A percentile compares a stretch with the other conserved stretches of the same genome.
Conservation (phyloP, 1,284 basidiomycete species). For the Stygiomarasmius scandens region DNA sequence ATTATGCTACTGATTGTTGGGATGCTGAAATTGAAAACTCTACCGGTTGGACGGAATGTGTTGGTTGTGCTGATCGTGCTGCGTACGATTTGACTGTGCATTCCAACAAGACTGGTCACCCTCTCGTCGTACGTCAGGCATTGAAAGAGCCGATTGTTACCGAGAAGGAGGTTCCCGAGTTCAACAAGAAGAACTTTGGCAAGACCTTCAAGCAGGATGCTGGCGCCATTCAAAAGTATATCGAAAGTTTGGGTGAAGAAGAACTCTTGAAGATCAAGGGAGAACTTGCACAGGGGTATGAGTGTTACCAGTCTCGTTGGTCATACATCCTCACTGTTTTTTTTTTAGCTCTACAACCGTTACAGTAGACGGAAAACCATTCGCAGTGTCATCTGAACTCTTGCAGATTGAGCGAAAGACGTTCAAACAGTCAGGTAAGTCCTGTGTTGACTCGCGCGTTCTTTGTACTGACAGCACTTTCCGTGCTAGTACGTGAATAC, state of each 20-base stretch:
- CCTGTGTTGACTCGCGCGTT: slow-evolving; percentile 12
- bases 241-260: slow-evolving; percentile 73
- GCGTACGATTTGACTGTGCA: slow-evolving; percentile 88
- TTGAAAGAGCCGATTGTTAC: slow-evolving; percentile 75
- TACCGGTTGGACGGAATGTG: slow-evolving; percentile 98
- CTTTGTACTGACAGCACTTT: slow-evolving; percentile 9
- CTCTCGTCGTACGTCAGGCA: slow-evolving; percentile 82
- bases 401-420: slow-evolving; percentile 74
- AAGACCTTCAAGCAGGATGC: slow-evolving; percentile 91
- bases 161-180: slow-evolving; percentile 75
- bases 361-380: slow-evolving; percentile 10
- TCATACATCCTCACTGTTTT: slow-evolving; percentile 1
- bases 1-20: slow-evolving; percentile 99
- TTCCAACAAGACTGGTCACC: slow-evolving; percentile 64
- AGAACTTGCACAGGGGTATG: slow-evolving; percentile 76
- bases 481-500: slow-evolving; percentile 87
- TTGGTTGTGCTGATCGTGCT: slow-evolving; percentile 98
- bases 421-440: slow-evolving; percentile 86
- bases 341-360: slow-evolving; percentile 8
- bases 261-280: slow-evolving; percentile 72
- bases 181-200: slow-evolving; percentile 90
- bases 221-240: slow-evolving; percentile 68
- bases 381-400: slow-evolving; percentile 32
- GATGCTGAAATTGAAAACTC: slow-evolving; percentile 97
- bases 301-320: background rate